Percentiles rank a stretch among this genome's conserved stretches.
Conservation (phyloP, 768 basidiomycete genomes). For the Kwoniella mangroviensis region DNA sequence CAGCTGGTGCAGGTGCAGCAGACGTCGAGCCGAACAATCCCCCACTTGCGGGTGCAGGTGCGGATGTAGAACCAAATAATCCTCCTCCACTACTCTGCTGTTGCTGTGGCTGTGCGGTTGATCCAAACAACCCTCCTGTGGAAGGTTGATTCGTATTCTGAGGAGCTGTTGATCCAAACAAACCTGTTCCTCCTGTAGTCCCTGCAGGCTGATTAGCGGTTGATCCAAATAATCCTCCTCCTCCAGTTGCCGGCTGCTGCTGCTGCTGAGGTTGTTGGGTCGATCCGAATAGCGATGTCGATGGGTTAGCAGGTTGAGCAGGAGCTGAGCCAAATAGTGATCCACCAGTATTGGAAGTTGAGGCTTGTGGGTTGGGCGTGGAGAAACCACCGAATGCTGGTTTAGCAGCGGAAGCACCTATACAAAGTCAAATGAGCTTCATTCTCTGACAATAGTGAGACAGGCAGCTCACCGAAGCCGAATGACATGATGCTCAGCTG, state of each 20-base stretch:
- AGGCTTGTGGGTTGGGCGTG: conserved; percentile 32
- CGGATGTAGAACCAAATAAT: conserved; percentile 26
- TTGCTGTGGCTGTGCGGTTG: conserved; percentile 21
- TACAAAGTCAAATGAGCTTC: background rate
- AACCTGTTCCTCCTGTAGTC: conserved; percentile 8
- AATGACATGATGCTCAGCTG: conserved; percentile 17
- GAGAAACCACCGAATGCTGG: conserved; percentile 39
- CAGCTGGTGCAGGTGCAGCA: background rate
- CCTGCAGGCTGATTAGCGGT: conserved; percentile 11
- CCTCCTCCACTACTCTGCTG: conserved; percentile 25
- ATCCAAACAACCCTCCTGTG: conserved; percentile 25
- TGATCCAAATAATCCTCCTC: conserved; percentile 23
- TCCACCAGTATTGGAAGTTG: background rate
- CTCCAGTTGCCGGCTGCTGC: conserved; percentile 16
- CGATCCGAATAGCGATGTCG: conserved; percentile 26
- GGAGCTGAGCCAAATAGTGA: conserved; percentile 29
- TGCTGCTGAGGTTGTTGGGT: conserved; percentile 20
- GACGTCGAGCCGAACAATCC: conserved; percentile 17
- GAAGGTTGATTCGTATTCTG: conserved; percentile 2
- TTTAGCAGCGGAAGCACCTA: conserved; percentile 30
- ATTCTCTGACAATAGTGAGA: no score
- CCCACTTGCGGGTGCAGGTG: background rate
- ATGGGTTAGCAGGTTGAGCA: conserved; percentile 21
- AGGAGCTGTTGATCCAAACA: conserved; percentile 26
- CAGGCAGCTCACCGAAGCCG: conserved; percentile 15